A percentile compares a stretch with the other conserved stretches of the same genome.
These are phyloP conservation scores for Rachicladosporium sp. DNA, from an alignment of 2,329 filamentous ascomycete genomes.

Conservation along the genomic window DNA sequence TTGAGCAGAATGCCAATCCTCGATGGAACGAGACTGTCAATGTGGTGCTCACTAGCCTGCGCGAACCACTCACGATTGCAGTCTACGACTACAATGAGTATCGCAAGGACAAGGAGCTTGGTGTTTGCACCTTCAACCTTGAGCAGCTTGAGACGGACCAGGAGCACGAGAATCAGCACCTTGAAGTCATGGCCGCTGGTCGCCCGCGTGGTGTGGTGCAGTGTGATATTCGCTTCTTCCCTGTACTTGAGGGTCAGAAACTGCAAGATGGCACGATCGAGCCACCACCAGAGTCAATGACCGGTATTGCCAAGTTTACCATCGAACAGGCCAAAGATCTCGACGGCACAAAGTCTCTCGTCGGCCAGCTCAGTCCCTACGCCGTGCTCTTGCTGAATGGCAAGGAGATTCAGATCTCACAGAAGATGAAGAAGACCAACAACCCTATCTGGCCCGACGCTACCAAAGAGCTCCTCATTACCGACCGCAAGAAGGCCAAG, in stretches of 20 bases:
- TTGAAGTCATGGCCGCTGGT: slow-evolving; percentile 76
- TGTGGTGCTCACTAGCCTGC: slow-evolving; percentile 82
- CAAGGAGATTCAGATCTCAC: slow-evolving; percentile 77
- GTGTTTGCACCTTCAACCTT: slow-evolving; percentile 70
- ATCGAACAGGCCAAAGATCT: slow-evolving; percentile 95
- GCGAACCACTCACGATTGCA: slow-evolving; percentile 73
- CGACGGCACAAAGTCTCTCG: slow-evolving; percentile 80
- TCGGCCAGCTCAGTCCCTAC: slow-evolving; percentile 86
- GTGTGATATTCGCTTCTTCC: slow-evolving; percentile 87
- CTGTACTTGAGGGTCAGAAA: slow-evolving; percentile 63
- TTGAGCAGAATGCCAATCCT: slow-evolving; percentile 74
- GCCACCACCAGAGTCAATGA: slow-evolving; percentile 77
- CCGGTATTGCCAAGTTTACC: slow-evolving; percentile 85
- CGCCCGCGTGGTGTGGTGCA: slow-evolving; percentile 70
- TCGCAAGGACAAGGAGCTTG: slow-evolving; percentile 92
- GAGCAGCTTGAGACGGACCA: slow-evolving; percentile 67
- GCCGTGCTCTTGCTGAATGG: slow-evolving; percentile 79
- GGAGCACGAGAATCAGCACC: slow-evolving; percentile 69
- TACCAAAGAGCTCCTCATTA: slow-evolving; percentile 88
- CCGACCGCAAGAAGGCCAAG: slow-evolving; percentile 79
- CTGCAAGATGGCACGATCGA: slow-evolving; percentile 65
- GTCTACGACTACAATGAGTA: slow-evolving; percentile 91
- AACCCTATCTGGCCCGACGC: slow-evolving; percentile 93
- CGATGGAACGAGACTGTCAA: slow-evolving; percentile 96
- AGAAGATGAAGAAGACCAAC: slow-evolving; percentile 92